Evolutionary conservation across 2,329 filamentous ascomycete genomes (phyloP).

Genomic region (Exophiala alcalophila): DNA sequence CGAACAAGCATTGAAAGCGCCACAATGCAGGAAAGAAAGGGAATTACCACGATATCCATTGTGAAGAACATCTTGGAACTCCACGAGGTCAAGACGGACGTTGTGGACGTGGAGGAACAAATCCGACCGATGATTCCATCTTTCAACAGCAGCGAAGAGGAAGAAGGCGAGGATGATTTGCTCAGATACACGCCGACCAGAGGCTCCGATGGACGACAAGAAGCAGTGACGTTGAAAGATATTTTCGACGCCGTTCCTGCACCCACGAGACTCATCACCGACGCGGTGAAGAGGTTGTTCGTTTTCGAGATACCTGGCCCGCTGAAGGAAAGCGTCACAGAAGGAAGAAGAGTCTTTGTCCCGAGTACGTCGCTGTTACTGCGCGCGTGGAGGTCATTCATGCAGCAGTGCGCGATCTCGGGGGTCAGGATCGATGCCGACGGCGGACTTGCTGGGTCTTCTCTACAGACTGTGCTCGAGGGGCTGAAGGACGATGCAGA

Average conservation of each 20-base stretch:
- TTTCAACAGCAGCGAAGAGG: not conserved
- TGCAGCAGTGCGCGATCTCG: slow-evolving; percentile 21
- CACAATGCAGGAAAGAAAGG: not conserved
- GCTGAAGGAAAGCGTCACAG: not conserved
- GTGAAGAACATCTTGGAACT: slow-evolving; percentile 48
- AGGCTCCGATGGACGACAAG: too few species aligned
- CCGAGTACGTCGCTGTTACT: slow-evolving; percentile 20
- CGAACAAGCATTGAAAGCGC: too few species aligned
- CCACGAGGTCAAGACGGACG: slow-evolving; percentile 29
- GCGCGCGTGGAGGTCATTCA: slow-evolving; percentile 22
- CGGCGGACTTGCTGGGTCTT: not conserved
- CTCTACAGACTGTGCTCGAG: slow-evolving; percentile 1
- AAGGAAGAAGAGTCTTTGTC: slow-evolving; percentile 7
- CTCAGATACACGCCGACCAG: too few species aligned
- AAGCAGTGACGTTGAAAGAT: slow-evolving; percentile 6
- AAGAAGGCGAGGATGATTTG: not conserved
- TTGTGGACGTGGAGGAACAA: slow-evolving; percentile 6
- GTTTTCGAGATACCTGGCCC: slow-evolving; percentile 8
- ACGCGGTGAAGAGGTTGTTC: slow-evolving; percentile 15
- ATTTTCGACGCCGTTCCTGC: slow-evolving; percentile 27
- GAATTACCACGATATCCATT: slow-evolving; percentile 43
- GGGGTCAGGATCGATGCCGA: slow-evolving; percentile 8
- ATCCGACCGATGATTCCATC: slow-evolving; percentile 9
- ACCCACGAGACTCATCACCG: slow-evolving; percentile 13
- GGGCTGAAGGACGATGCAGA: slow-evolving; percentile 4